phyloP scores from a whole-genome alignment of 805 yeast genomes.

The Candida coleopterorum region DNA sequence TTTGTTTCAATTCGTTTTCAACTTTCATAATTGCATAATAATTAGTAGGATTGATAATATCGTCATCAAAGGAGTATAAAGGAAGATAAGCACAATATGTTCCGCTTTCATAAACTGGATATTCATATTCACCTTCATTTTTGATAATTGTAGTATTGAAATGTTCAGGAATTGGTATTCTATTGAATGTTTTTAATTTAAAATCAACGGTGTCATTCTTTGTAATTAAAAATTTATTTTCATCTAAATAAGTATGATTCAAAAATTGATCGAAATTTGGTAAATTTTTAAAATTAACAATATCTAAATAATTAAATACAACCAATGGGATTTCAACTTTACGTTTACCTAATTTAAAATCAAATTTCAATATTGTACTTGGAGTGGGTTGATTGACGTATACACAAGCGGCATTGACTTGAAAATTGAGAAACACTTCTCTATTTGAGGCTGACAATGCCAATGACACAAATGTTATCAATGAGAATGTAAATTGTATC shows the following conservation, averaged over 20 bases:
- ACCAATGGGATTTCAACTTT: conserved; percentile 7
- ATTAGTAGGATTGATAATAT: conserved; percentile 2
- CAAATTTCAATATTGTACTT: conserved; percentile 1
- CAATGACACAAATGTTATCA: not conserved
- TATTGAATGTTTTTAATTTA: not conserved
- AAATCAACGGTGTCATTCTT: not conserved
- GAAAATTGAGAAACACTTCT: conserved; percentile 7
- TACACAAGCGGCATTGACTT: conserved; percentile 10
- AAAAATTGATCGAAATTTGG: conserved; percentile 10
- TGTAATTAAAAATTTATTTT: not conserved
- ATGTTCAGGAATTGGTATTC: conserved; percentile 4
- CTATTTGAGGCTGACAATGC: conserved; percentile 3
- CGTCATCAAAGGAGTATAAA: conserved; percentile 3
- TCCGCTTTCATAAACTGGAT: conserved; percentile 4
- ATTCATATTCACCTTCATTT: conserved; percentile 1
- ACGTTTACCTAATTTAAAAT: not conserved
- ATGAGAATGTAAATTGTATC: not conserved
- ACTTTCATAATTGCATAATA: conserved; percentile 7
- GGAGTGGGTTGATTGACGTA: conserved; percentile 4
- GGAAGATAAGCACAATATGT: conserved; percentile 10
- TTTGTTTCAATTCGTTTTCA: conserved; percentile 7
- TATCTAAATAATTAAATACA: conserved; percentile 8
- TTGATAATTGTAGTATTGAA: conserved; percentile 1
- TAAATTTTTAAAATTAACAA: conserved; percentile 6
- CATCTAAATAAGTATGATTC: conserved; percentile 9